Percentiles rank a stretch among this genome's conserved stretches.
Evolutionary conservation across 768 basidiomycete genomes (phyloP).

Genomic region (Rhizopogon sp.): DNA sequence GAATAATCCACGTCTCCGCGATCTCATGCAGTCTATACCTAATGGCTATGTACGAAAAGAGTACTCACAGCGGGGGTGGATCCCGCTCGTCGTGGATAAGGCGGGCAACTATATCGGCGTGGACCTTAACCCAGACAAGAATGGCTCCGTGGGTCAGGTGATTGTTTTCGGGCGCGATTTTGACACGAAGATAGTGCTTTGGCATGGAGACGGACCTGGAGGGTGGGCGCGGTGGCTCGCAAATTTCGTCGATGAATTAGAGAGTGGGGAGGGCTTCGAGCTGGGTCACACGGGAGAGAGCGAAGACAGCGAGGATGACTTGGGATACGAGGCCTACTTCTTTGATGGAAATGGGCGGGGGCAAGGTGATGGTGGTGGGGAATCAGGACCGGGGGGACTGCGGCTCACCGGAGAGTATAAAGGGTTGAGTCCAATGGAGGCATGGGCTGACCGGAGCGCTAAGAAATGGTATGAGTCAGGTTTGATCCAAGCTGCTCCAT

Average conservation of each 20-base stretch:
- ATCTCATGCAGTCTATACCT: constrained; percentile 85
- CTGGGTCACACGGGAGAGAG: constrained; percentile 57
- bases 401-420: constrained; percentile 80
- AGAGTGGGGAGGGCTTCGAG: constrained; percentile 86
- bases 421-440: constrained; percentile 91
- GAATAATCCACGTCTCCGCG: constrained; percentile 64
- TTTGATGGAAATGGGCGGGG: constrained; percentile 75
- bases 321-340: constrained; percentile 87
- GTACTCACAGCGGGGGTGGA: constrained; percentile 95
- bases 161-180: constrained; percentile 99
- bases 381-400: constrained; percentile 65
- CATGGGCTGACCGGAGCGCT: constrained; percentile 87
- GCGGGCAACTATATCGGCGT: constrained; percentile 96
- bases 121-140: constrained; percentile 82
- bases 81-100: constrained; percentile 91
- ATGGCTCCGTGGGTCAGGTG: constrained; percentile 82
- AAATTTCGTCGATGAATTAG: constrained; percentile 86
- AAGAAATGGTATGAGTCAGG: constrained; percentile 84
- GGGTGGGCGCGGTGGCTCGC: constrained; percentile 97
- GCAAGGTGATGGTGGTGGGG: constrained; percentile 74
- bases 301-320: constrained; percentile 75
- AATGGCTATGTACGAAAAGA: constrained; percentile 82
- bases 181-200: constrained; percentile 95
- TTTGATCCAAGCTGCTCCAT: constrained; percentile 47
- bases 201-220: constrained; percentile 81